Evolutionary conservation across 2,329 filamentous ascomycete species (phyloP).

Genomic region (Exophiala aquamarina): DNA sequence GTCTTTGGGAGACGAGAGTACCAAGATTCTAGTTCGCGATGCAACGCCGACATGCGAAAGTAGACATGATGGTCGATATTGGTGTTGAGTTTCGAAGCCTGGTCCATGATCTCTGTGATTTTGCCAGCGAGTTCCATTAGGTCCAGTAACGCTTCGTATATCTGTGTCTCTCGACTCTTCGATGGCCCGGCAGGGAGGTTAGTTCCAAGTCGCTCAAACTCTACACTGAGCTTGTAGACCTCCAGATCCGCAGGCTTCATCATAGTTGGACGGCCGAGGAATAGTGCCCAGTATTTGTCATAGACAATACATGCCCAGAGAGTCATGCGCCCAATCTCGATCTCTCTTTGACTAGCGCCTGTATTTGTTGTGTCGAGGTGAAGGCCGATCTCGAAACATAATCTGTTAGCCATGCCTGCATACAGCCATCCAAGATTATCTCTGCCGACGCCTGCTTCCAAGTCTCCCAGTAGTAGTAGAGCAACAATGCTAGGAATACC

Average conservation of each 20-base stretch:
- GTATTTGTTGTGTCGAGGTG: slow-evolving; percentile 34
- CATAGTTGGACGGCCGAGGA: slow-evolving; percentile 8
- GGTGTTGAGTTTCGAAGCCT: slow-evolving; percentile 5
- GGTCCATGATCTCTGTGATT: slow-evolving; percentile 17
- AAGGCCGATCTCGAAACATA: slow-evolving; percentile 43
- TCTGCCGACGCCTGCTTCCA: slow-evolving; percentile 11
- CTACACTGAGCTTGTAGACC: slow-evolving; percentile 1
- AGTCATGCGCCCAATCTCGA: slow-evolving; percentile 17
- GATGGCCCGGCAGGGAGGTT: slow-evolving; percentile 5
- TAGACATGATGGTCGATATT: slow-evolving; percentile 9
- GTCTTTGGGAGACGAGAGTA: slow-evolving; percentile 9
- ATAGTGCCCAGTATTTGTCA: slow-evolving; percentile 17
- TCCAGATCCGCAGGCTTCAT: slow-evolving; percentile 14
- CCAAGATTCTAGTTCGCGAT: slow-evolving; percentile 15
- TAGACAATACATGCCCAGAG: slow-evolving; percentile 14
- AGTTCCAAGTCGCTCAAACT: slow-evolving; percentile 7
- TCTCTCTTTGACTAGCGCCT: slow-evolving; percentile 14
- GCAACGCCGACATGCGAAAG: slow-evolving; percentile 8
- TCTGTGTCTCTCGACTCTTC: slow-evolving; percentile 10
- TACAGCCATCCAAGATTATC: slow-evolving; percentile 38
- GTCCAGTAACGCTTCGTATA: slow-evolving; percentile 14
- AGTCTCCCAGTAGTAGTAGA: slow-evolving; percentile 15
- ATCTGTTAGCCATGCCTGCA: slow-evolving; percentile 41
- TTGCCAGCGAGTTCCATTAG: slow-evolving; percentile 16
- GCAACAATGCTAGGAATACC: slow-evolving; percentile 10